Evolutionary conservation across 305 asterid species (phyloP).

Genomic region (Fraxinus ornus): DNA sequence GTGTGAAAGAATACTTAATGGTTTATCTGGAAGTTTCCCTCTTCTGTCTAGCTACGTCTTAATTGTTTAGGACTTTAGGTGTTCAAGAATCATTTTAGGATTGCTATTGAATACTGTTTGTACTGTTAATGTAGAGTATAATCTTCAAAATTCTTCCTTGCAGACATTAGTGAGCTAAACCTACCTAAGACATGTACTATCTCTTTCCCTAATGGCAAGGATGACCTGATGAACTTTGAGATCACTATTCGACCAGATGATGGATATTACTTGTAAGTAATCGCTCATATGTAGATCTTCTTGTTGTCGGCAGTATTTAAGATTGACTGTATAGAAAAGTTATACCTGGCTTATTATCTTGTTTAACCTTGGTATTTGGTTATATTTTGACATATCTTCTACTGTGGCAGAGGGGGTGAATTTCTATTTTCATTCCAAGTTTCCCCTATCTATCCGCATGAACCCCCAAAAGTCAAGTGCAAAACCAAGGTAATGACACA

Average conservation of each 20-base stretch:
- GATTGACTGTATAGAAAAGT: not conserved
- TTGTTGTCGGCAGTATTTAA: not conserved
- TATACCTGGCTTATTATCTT: not conserved
- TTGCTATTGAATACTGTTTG: not conserved
- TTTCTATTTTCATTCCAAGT: constrained; percentile 80
- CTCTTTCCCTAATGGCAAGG: constrained; percentile 36
- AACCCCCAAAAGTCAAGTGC: constrained; percentile 97
- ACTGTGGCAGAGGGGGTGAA: constrained; percentile 58
- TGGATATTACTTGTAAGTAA: constrained; percentile 38
- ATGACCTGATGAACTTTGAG: constrained; percentile 39
- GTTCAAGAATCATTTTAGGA: not conserved
- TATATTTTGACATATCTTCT: not conserved
- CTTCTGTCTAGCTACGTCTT: not conserved
- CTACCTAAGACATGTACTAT: constrained; percentile 37
- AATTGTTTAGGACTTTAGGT: not conserved
- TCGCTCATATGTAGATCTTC: not conserved
- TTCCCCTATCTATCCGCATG: constrained; percentile 84
- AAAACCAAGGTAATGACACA: constrained; percentile 70
- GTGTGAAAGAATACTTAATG: not conserved
- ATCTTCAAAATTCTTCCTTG: not conserved
- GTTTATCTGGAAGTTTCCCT: not conserved
- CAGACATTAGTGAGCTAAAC: constrained; percentile 42
- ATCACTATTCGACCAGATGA: constrained; percentile 34
- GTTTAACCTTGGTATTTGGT: not conserved
- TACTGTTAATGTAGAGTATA: not conserved